Evolutionary conservation across 495 filamentous ascomycete genomes (phyloP).

Genomic region (Sphaerosporella brunnea): DNA sequence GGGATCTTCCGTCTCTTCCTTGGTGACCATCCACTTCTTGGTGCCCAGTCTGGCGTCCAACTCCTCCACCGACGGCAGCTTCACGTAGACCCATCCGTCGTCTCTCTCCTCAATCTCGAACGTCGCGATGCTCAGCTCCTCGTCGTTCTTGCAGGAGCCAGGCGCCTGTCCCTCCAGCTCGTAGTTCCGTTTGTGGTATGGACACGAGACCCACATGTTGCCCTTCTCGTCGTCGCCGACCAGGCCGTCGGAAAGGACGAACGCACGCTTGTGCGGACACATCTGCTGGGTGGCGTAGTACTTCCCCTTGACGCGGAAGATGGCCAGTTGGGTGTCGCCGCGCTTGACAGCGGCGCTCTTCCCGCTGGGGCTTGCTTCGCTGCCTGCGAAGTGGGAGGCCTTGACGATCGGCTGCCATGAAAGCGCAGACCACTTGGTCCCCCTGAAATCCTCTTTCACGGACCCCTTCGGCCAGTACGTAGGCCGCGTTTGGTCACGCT

Average conservation of each 20-base stretch:
- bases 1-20: slow-evolving; percentile 38
- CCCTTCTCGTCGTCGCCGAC: slow-evolving; percentile 49
- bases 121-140: slow-evolving; percentile 61
- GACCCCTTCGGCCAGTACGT: slow-evolving; percentile 59
- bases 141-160: slow-evolving; percentile 64
- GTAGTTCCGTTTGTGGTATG: slow-evolving; percentile 86
- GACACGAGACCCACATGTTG: slow-evolving; percentile 59
- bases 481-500: slow-evolving; percentile 60
- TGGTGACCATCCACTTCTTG: slow-evolving; percentile 62
- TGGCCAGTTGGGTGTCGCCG: slow-evolving; percentile 77
- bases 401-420: slow-evolving; percentile 75
- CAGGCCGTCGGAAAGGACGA: slow-evolving; percentile 72
- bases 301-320: slow-evolving; percentile 71
- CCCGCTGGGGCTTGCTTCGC: slow-evolving; percentile 48
- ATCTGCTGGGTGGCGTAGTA: slow-evolving; percentile 93
- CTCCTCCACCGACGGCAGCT: slow-evolving; percentile 71
- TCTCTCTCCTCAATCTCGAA: slow-evolving; percentile 64
- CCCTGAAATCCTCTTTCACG: slow-evolving; percentile 56
- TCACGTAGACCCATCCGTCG: slow-evolving; percentile 71
- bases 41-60: slow-evolving; percentile 71
- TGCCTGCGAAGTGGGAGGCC: slow-evolving; percentile 48
- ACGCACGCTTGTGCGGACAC: slow-evolving; percentile 92
- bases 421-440: slow-evolving; percentile 51
- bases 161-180: slow-evolving; percentile 49
- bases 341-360: slow-evolving; percentile 59